Conservation (phyloP, 768 basidiomycete genomes). For the Dioszegia aurantiaca region DNA sequence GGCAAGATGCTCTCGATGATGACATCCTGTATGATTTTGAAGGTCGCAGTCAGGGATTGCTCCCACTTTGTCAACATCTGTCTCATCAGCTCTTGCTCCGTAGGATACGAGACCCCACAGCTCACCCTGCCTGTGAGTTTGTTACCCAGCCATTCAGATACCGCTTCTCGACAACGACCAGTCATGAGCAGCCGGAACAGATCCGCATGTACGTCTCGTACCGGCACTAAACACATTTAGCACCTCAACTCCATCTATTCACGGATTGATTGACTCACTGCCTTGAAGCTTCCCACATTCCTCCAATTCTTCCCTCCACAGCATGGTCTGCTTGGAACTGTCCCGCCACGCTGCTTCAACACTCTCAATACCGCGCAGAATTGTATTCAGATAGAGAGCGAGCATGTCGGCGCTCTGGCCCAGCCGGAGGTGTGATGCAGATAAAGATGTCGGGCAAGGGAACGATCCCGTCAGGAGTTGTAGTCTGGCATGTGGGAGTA, state of each 20-base stretch:
- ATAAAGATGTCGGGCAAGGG: not conserved
- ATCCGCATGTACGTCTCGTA: conserved; percentile 35
- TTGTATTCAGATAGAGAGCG: conserved; percentile 19
- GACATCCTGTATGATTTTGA: conserved; percentile 27
- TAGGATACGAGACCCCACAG: not conserved
- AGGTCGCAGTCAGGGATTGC: conserved; percentile 20
- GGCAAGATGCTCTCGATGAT: conserved; percentile 35
- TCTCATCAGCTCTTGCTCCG: conserved; percentile 2
- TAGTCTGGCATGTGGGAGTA: not conserved
- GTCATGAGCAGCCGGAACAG: conserved; percentile 40
- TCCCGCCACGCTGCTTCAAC: conserved; percentile 29
- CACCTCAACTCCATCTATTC: not conserved
- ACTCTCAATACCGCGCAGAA: conserved; percentile 34
- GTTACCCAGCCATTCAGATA: conserved; percentile 44
- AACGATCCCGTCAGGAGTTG: conserved; percentile 38
- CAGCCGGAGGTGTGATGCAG: conserved; percentile 12
- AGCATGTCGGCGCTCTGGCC: conserved; percentile 28
- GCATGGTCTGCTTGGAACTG: conserved; percentile 41
- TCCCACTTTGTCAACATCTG: conserved; percentile 46
- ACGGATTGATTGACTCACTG: conserved; percentile 27
- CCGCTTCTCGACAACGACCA: conserved; percentile 31
- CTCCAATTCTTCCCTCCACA: conserved; percentile 45
- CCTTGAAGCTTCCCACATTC: conserved; percentile 40
- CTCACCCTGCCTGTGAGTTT: conserved; percentile 36
- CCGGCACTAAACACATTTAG: conserved; percentile 19